phyloP scores from a whole-genome alignment of 1,139 yeast species.

The Pneumocystis murina region DNA sequence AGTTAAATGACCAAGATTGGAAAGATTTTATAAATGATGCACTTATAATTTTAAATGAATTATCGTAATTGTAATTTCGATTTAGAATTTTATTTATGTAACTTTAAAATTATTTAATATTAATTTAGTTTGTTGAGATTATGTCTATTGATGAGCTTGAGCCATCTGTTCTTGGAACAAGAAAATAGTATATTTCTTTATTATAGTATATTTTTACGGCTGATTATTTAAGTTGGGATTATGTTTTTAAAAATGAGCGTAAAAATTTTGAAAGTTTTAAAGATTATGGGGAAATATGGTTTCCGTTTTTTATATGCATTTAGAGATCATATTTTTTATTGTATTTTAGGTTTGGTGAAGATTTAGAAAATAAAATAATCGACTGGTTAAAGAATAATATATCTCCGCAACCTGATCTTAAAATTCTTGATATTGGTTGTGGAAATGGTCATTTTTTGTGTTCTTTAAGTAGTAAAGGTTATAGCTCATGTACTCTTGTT shows the following conservation, averaged over 20 bases:
- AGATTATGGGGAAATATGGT: background rate
- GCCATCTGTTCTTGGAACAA: background rate
- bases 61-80: background rate
- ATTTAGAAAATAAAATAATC: conserved; percentile 73
- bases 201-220: background rate
- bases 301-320: background rate
- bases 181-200: background rate
- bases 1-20: background rate
- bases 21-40: background rate
- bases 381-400: conserved; percentile 38
- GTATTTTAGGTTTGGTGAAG: conserved; percentile 89
- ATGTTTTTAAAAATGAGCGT: background rate
- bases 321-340: background rate
- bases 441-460: conserved; percentile 89
- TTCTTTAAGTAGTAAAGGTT: conserved; percentile 47
- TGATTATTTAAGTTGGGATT: background rate
- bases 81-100: background rate
- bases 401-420: conserved; percentile 17
- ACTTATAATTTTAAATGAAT: background rate
- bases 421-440: conserved; percentile 71
- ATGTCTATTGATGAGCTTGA: background rate
- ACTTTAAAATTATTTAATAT: background rate
- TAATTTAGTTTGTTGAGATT: background rate
- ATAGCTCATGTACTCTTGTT: conserved; percentile 31
- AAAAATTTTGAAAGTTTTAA: background rate